Percentiles rank a stretch among this genome's conserved stretches.
Conservation (phyloP, 768 basidiomycete species). For the Termitomyces eurrhizus region DNA sequence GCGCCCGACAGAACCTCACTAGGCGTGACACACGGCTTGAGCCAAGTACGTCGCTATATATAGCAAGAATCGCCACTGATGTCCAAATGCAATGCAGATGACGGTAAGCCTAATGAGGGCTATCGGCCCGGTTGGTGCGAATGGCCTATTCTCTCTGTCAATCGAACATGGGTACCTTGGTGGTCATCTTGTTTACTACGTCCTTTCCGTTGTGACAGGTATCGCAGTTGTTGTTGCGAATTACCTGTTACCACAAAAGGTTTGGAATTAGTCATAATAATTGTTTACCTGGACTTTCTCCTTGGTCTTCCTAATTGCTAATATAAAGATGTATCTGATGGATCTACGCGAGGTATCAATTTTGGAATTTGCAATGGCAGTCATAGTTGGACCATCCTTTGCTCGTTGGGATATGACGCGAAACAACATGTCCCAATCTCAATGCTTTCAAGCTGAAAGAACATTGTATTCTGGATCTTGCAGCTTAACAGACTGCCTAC, state of each 20-base stretch:
- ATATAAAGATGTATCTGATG: neutral
- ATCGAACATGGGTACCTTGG: conserved; percentile 46
- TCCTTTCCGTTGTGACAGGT: conserved; percentile 27
- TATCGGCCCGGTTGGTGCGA: conserved; percentile 55
- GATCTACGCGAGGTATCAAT: neutral
- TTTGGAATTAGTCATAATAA: conserved; percentile 14
- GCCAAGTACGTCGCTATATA: too few relatives aligned
- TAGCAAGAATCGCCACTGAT: too few relatives aligned
- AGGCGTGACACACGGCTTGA: too few relatives aligned
- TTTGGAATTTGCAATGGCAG: neutral
- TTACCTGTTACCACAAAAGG: conserved; percentile 30
- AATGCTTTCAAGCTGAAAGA: too few relatives aligned
- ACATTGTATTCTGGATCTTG: neutral
- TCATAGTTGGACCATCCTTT: neutral
- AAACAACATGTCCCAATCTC: neutral
- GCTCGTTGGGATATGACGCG: neutral
- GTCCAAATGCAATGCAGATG: conserved; percentile 25
- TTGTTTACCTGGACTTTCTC: neutral
- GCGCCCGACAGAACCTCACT: too few relatives aligned
- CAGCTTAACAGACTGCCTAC: neutral
- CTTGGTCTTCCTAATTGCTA: neutral
- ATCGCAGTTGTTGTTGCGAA: conserved; percentile 26
- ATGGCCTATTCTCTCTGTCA: conserved; percentile 70
- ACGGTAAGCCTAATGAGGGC: conserved; percentile 36
- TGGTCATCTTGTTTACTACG: conserved; percentile 54